Evolutionary conservation across 192 early-diverging fungal species (phyloP).

Genomic region (Entomortierella lignicola): DNA sequence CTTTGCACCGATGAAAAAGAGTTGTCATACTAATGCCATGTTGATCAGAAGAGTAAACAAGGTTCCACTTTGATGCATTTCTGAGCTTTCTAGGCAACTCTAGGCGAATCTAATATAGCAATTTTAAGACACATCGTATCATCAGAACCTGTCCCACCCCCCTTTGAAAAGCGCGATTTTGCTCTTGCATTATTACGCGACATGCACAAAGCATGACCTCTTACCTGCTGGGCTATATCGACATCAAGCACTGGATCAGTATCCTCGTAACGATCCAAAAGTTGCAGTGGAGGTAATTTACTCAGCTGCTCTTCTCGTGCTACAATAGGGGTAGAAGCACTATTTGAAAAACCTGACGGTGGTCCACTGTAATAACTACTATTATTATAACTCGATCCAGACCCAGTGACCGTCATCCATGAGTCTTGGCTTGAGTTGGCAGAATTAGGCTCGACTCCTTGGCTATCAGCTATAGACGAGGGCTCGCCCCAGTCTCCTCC

Average conservation of each 20-base stretch:
- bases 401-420: slow-evolving; percentile 40
- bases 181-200: no score
- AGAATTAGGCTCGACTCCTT: slow-evolving; percentile 29
- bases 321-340: slow-evolving; percentile 7
- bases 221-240: slow-evolving; percentile 62
- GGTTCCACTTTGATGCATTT: slow-evolving; percentile 79
- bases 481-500: slow-evolving; percentile 43
- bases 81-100: slow-evolving; percentile 82
- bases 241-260: slow-evolving; percentile 59
- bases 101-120: slow-evolving; percentile 75
- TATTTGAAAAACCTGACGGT: slow-evolving; percentile 7
- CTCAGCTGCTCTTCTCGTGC: slow-evolving; percentile 43
- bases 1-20: slow-evolving; percentile 72
- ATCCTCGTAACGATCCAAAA: slow-evolving; percentile 56
- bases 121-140: no score
- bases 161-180: no score
- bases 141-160: no score
- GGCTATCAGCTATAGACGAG: neutral
- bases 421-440: slow-evolving; percentile 17
- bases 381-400: slow-evolving; percentile 20
- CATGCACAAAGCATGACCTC: slow-evolving; percentile 1
- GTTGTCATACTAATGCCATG: slow-evolving; percentile 93
- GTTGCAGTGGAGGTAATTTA: slow-evolving; percentile 41
- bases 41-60: slow-evolving; percentile 93
- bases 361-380: neutral